phyloP scores from a whole-genome alignment of 2,329 filamentous ascomycete species.

The Aspergillus sp. region DNA sequence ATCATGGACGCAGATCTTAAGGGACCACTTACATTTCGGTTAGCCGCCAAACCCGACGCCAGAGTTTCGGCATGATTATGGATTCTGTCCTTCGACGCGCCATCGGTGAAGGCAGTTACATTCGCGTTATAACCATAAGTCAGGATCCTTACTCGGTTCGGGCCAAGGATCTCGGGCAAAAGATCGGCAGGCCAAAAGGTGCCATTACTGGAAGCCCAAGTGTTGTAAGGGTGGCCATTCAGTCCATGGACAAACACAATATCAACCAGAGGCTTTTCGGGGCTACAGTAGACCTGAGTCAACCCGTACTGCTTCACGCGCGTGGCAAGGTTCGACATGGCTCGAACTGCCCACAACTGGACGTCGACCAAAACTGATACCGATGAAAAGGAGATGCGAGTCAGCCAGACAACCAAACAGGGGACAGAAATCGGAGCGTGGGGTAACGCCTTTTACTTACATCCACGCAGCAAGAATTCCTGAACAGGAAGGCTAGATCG shows the following conservation, averaged over 20 bases:
- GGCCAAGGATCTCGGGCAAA: constrained; percentile 61
- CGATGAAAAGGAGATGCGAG: neutral
- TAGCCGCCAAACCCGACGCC: constrained; percentile 62
- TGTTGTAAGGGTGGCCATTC: constrained; percentile 66
- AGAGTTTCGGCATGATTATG: constrained; percentile 72
- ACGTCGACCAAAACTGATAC: neutral
- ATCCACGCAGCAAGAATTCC: neutral
- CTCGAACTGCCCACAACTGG: neutral
- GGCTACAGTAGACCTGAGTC: constrained; percentile 43
- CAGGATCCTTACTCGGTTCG: constrained; percentile 63
- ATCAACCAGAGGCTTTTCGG: constrained; percentile 44
- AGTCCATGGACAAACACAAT: constrained; percentile 72
- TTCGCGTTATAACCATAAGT: constrained; percentile 77
- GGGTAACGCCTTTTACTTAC: neutral
- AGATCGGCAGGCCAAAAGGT: constrained; percentile 72
- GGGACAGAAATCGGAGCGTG: neutral
- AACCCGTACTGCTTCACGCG: constrained; percentile 44
- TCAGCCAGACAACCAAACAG: neutral
- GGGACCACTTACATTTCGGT: constrained; percentile 54
- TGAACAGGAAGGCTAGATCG: neutral
- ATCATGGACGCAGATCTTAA: neutral
- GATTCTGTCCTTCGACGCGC: constrained; percentile 66
- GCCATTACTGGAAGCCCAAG: constrained; percentile 57
- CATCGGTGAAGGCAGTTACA: constrained; percentile 53
- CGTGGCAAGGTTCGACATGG: constrained; percentile 26